phyloP scores from a whole-genome alignment of 1,139 yeast genomes.

The Pichia sp. region DNA sequence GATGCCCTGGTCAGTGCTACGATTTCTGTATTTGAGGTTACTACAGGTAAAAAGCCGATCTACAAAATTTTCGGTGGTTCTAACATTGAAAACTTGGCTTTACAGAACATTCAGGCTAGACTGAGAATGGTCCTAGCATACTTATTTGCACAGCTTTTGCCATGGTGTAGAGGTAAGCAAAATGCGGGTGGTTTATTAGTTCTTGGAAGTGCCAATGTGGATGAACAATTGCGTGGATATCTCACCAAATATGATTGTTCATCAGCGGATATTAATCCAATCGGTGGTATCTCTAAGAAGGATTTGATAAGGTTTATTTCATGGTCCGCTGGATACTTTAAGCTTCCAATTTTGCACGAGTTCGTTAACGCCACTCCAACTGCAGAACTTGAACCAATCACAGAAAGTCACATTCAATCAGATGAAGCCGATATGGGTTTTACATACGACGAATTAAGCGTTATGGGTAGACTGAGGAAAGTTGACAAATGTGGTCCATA shows the following conservation, averaged over 20 bases:
- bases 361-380: constrained; percentile 92
- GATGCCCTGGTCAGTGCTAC: constrained; percentile 74
- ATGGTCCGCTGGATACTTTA: constrained; percentile 65
- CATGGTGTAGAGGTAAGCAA: constrained; percentile 78
- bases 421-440: constrained; percentile 98
- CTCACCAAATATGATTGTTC: constrained; percentile 96
- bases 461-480: constrained; percentile 88
- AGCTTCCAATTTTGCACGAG: constrained; percentile 67
- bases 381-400: constrained; percentile 95
- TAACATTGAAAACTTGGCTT: constrained; percentile 80
- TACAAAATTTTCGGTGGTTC: constrained; percentile 93
- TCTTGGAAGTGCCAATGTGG: constrained; percentile 96
- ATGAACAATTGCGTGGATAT: constrained; percentile 92
- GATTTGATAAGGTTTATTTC: constrained; percentile 81
- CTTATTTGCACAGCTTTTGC: constrained; percentile 86
- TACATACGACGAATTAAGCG: constrained; percentile 87
- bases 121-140: constrained; percentile 91
- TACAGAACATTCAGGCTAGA: constrained; percentile 95
- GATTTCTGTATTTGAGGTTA: constrained; percentile 69
- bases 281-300: constrained; percentile 93
- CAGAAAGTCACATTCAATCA: constrained; percentile 84
- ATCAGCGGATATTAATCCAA: constrained; percentile 94
- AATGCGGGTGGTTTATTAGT: constrained; percentile 77
- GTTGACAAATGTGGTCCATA: constrained; percentile 94
- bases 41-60: constrained; percentile 84